Evolutionary conservation across 2,329 filamentous ascomycete species (phyloP).

Genomic region (Fusarium newnesense): DNA sequence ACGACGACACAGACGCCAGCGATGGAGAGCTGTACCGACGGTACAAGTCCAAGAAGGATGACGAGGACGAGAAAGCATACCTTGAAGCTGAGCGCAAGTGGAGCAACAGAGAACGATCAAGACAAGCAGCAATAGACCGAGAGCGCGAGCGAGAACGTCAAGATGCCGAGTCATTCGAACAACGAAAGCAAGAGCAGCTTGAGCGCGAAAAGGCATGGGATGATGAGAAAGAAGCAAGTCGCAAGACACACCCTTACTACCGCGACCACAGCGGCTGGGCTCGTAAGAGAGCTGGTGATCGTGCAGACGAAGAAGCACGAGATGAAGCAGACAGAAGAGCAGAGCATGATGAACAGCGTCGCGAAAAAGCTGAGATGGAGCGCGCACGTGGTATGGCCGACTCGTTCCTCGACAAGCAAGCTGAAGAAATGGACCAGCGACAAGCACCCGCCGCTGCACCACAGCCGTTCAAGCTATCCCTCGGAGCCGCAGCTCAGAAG

Average conservation of each 20-base stretch:
- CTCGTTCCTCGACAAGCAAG: conserved; percentile 87
- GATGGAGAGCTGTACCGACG: conserved; percentile 86
- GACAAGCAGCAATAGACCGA: conserved; percentile 85
- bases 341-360: conserved; percentile 79
- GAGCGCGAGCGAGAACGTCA: conserved; percentile 84
- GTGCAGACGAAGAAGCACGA: conserved; percentile 76
- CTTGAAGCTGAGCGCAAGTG: conserved; percentile 89
- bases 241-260: conserved; percentile 85
- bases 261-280: conserved; percentile 86
- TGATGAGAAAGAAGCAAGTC: conserved; percentile 83
- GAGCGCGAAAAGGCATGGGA: conserved; percentile 78
- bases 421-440: conserved; percentile 74
- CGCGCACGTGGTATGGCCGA: conserved; percentile 87
- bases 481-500: conserved; percentile 87
- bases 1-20: conserved; percentile 87
- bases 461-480: conserved; percentile 89
- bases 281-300: conserved; percentile 79
- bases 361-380: conserved; percentile 77
- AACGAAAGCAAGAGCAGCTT: conserved; percentile 76
- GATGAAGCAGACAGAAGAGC: conserved; percentile 85
- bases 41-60: conserved; percentile 74
- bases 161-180: conserved; percentile 73
- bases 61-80: conserved; percentile 83
- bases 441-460: conserved; percentile 62
- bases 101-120: conserved; percentile 87